Evolutionary conservation across 257 asterid species (phyloP).

Genomic region (Leonotis leonurus): DNA sequence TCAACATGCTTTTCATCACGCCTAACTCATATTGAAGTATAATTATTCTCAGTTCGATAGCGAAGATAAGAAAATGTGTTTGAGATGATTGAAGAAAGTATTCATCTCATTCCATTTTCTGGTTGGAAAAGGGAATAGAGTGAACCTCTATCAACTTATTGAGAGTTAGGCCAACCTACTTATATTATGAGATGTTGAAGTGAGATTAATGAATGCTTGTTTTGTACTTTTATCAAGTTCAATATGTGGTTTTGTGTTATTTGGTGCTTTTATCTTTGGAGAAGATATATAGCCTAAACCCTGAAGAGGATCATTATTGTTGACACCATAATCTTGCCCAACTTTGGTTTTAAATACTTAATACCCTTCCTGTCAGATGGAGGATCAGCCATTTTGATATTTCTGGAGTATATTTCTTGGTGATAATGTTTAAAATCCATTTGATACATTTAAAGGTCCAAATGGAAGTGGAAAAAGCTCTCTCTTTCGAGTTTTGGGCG

Average conservation of each 20-base stretch:
- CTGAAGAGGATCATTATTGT: background rate
- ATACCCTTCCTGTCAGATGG: background rate
- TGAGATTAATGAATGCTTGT: background rate
- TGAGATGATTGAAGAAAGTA: background rate
- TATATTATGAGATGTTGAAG: background rate
- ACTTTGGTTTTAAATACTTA: background rate
- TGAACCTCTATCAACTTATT: background rate
- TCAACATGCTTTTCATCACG: background rate
- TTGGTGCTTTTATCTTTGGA: background rate
- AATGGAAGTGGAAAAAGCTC: conserved; percentile 99
- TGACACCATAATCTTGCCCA: conserved; percentile 5
- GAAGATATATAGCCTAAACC: background rate
- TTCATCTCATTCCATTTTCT: background rate
- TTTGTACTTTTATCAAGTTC: background rate
- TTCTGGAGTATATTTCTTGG: background rate
- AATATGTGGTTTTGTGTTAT: background rate
- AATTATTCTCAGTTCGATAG: background rate
- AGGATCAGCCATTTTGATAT: conserved; percentile 8
- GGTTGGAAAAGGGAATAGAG: background rate
- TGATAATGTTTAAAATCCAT: background rate
- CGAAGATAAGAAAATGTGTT: background rate
- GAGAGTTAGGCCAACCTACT: background rate
- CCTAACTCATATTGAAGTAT: background rate
- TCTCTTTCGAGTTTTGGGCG: conserved; percentile 96
- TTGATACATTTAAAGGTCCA: conserved; percentile 62